Conservation (phyloP, 768 basidiomycete species). For the Phlebiopsis gigantea region DNA sequence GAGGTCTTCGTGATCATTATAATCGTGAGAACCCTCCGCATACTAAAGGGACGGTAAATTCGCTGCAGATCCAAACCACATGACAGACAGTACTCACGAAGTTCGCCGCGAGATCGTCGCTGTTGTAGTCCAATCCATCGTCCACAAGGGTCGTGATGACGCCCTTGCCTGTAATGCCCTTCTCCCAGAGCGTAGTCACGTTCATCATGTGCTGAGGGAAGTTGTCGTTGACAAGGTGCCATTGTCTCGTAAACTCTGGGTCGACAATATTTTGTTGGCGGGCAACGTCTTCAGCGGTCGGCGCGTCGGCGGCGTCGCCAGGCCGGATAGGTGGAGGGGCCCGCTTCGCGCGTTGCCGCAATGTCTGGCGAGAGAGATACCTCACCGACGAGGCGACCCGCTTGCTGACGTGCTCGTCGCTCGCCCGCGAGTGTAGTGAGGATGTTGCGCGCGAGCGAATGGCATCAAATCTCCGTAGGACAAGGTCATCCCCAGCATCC, state of each 20-base stretch:
- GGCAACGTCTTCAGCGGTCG: slow-evolving; percentile 44
- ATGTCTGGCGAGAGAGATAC: slow-evolving; percentile 55
- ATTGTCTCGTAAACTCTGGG: slow-evolving; percentile 80
- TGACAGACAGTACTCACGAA: slow-evolving; percentile 61
- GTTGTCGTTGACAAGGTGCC: slow-evolving; percentile 92
- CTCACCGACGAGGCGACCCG: slow-evolving; percentile 52
- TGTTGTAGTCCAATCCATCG: slow-evolving; percentile 90
- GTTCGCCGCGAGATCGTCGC: slow-evolving; percentile 81
- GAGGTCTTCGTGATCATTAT: slow-evolving; percentile 86
- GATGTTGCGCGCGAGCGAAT: slow-evolving; percentile 31
- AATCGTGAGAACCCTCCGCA: slow-evolving; percentile 86
- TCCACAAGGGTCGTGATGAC: slow-evolving; percentile 88
- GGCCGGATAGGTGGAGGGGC: slow-evolving; percentile 58
- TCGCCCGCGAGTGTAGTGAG: slow-evolving; percentile 34
- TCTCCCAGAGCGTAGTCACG: slow-evolving; percentile 87
- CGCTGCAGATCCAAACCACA: not conserved
- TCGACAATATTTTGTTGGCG: slow-evolving; percentile 66
- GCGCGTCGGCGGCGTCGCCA: slow-evolving; percentile 16
- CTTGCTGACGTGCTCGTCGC: slow-evolving; percentile 32
- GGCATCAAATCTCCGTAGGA: slow-evolving; percentile 43
- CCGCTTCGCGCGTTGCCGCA: slow-evolving; percentile 67
- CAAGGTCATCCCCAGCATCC: slow-evolving; percentile 35
- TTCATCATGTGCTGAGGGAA: slow-evolving; percentile 85
- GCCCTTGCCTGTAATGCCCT: slow-evolving; percentile 84
- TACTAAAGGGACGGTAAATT: slow-evolving; percentile 43